Conservation (phyloP, 2,329 filamentous ascomycete genomes). For the Lanzia echinophila region DNA sequence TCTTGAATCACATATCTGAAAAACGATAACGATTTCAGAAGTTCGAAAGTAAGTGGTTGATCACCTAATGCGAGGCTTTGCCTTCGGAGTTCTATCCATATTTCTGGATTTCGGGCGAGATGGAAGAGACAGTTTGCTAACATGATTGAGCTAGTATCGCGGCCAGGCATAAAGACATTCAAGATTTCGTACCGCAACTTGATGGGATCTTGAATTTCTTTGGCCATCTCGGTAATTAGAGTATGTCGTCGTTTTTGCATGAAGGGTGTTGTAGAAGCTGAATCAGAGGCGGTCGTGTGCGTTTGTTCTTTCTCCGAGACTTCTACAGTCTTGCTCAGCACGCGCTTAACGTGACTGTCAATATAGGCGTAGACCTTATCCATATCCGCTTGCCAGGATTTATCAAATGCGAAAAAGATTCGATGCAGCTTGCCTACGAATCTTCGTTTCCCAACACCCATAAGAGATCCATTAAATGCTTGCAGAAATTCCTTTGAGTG, state of each 20-base stretch:
- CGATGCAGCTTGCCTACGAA: background rate
- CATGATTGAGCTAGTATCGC: constrained; percentile 47
- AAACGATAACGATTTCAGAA: constrained; percentile 32
- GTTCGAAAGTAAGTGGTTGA: constrained; percentile 12
- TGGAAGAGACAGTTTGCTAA: constrained; percentile 41
- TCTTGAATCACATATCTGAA: constrained; percentile 32
- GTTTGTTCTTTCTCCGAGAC: constrained; percentile 25
- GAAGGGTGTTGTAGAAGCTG: constrained; percentile 22
- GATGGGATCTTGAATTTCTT: constrained; percentile 37
- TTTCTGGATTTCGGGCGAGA: constrained; percentile 37
- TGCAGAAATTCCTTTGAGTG: background rate
- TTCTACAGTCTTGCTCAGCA: constrained; percentile 17
- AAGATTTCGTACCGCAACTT: constrained; percentile 35
- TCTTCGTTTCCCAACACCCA: background rate
- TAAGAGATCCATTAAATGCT: background rate
- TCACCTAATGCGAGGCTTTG: constrained; percentile 31
- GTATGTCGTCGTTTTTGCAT: constrained; percentile 34
- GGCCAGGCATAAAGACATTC: constrained; percentile 46
- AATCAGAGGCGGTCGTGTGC: background rate
- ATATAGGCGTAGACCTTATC: constrained; percentile 39
- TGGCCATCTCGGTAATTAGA: constrained; percentile 50
- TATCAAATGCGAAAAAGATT: background rate
- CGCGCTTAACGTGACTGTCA: constrained; percentile 37
- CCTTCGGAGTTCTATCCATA: constrained; percentile 35
- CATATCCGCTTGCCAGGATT: constrained; percentile 13